A percentile compares a stretch with the other conserved stretches of the same genome.
Conservation (phyloP, 352 stramenopile species). For the Phytophthora multivora region DNA sequence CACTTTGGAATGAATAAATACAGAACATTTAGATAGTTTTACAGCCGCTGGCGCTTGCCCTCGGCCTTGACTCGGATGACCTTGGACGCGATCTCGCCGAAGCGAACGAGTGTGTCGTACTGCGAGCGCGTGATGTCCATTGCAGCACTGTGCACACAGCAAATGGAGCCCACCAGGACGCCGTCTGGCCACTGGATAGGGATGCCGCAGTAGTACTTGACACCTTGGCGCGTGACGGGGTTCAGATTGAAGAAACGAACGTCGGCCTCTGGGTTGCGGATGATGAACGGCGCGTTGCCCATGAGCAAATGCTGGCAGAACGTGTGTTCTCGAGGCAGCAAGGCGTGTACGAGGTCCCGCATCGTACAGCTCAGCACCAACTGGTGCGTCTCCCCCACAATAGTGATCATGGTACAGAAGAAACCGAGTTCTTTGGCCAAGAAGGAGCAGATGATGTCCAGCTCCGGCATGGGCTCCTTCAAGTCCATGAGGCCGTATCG, state of each 20-base stretch:
- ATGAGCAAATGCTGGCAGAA: conserved; percentile 74
- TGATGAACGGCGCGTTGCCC: conserved; percentile 51
- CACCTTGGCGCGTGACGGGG: conserved; percentile 32
- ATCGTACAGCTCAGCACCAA: conserved; percentile 56
- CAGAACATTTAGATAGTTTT: neutral
- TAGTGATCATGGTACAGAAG: conserved; percentile 61
- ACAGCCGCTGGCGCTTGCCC: conserved; percentile 14
- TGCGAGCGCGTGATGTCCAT: conserved; percentile 40
- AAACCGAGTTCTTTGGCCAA: conserved; percentile 52
- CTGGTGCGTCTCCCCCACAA: conserved; percentile 52
- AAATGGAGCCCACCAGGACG: conserved; percentile 39
- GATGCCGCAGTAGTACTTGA: conserved; percentile 71
- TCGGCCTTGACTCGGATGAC: conserved; percentile 41
- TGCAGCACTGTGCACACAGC: conserved; percentile 30
- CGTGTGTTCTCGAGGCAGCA: conserved; percentile 51
- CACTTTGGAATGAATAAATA: conserved; percentile 7
- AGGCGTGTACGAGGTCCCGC: conserved; percentile 28
- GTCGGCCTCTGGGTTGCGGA: conserved; percentile 31
- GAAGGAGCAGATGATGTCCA: conserved; percentile 67
- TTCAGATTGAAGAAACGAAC: conserved; percentile 64
- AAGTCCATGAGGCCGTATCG: conserved; percentile 51
- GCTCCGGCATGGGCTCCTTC: conserved; percentile 40
- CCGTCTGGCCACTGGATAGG: conserved; percentile 34
- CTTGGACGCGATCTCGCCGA: conserved; percentile 44
- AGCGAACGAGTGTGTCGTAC: conserved; percentile 36